Base-by-base conservation (phyloP, 768 basidiomycete genomes). In the Cystobasidium onofrii region DNA sequence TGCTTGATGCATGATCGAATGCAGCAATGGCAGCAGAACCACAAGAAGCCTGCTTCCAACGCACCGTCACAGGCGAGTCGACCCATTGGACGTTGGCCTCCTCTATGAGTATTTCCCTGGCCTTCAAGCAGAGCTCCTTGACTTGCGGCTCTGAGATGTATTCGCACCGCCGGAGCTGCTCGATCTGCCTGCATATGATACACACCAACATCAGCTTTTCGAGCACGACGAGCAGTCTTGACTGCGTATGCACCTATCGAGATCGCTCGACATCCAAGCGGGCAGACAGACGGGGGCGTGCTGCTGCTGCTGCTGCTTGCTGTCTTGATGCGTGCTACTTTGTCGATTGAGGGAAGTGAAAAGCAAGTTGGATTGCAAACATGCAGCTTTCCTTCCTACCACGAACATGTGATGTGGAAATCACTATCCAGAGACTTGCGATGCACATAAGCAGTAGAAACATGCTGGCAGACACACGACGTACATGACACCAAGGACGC, bases 31-130 rank as follows among this genome's bases (percentile, higher is more conserved):
- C 23, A 25, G 3, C 60, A 93, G 0, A 95, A 98, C 83, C 98
- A 96, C 69, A 98, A 93, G 20, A 93, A 97, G 83, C 97, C 96
- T 85, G 96, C 97, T 25, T 95, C 95, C 80, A 94, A 88, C 81
- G 75, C 34, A 83, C 83, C 41, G 95, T 97, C 17, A 97, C 93
- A 17, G 95, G 95, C 55, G 92, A 89, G 83, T 97, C 94, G 39
- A 98, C 90, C 76, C 88, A 87, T 81, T 97, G 94, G 0, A 99
- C 93, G 80, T 99, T 99, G 1, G 90, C 95, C 82, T 98, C 95
- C 82, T 98, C 95, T 6, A 97, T 91, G 36, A 97, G 84, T 72
- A 97, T 94, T 83, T 98, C 96, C 73, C 93, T 86, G 29, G 96
- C 96, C 80, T 96, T 97, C 78, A 93, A 84, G 82, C 95, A 99